Evolutionary conservation across 805 yeast genomes (phyloP).

Genomic region (Yamadazyma insecticola): DNA sequence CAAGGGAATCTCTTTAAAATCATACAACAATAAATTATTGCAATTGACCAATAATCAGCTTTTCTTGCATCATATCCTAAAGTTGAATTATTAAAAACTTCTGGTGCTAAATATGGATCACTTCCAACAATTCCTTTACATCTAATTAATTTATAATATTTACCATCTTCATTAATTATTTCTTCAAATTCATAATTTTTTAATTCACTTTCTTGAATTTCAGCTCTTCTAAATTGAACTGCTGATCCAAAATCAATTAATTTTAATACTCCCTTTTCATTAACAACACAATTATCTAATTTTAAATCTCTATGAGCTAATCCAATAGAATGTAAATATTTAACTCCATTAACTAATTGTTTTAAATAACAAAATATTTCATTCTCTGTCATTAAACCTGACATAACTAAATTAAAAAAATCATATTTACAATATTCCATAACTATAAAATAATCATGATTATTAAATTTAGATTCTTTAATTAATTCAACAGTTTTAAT

Average conservation of each 20-base stretch:
- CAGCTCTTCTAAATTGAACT: slow-evolving; percentile 60
- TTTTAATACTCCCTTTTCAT: slow-evolving; percentile 68
- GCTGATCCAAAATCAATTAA: slow-evolving; percentile 94
- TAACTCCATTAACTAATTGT: slow-evolving; percentile 74
- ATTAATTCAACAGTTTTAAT: slow-evolving; percentile 78
- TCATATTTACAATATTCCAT: slow-evolving; percentile 94
- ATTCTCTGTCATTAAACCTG: slow-evolving; percentile 64
- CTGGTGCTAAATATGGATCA: slow-evolving; percentile 95
- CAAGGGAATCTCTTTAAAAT: slow-evolving; percentile 85
- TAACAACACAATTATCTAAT: slow-evolving; percentile 89
- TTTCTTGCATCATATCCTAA: slow-evolving; percentile 76
- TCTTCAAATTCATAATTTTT: slow-evolving; percentile 2
- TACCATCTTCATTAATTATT: slow-evolving; percentile 24
- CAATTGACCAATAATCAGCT: slow-evolving; percentile 91
- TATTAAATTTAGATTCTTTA: slow-evolving; percentile 45
- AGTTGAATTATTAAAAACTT: slow-evolving; percentile 47
- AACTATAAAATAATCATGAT: slow-evolving; percentile 54
- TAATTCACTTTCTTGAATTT: slow-evolving; percentile 1
- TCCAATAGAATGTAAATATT: slow-evolving; percentile 74
- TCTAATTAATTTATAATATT: slow-evolving; percentile 45
- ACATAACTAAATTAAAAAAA: slow-evolving; percentile 90
- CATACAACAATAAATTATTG: slow-evolving; percentile 91
- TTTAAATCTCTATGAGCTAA: slow-evolving; percentile 91
- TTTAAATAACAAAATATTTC: slow-evolving; percentile 80
- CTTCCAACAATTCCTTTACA: slow-evolving; percentile 91